Evolutionary conservation across 805 yeast genomes (phyloP), one percentile per base, ranked within the genome.

Genomic region (Candida sithepensis): DNA sequence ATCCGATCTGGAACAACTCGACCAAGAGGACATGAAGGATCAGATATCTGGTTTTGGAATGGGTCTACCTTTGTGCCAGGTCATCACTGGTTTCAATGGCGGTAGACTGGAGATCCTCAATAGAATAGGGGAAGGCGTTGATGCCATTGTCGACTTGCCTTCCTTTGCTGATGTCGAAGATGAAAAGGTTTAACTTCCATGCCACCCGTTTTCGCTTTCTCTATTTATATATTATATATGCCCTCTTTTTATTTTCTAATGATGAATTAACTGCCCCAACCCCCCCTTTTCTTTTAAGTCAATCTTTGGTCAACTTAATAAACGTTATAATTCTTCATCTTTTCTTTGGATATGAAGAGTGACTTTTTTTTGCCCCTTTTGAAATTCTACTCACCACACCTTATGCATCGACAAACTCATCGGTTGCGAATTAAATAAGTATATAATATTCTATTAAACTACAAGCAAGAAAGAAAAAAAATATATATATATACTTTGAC

Each of bases 1-100:
- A 8, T 39, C 58, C 6, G 43, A 48, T 14, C 51, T 33, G 5
- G 43, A 30, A 7, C 49, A 51, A 16, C 5, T 34, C 20, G 54
- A 55, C 3, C 42, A 46, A 3, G 58, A 56, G 40, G 45, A 40
- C 14, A 47, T 51, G 38, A 54, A 59, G 33, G 68, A 64, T 48
- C 57, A 58, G 46, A 60, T 64, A 21, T 60, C 56, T 43, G 68
- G 68, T 4, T 64, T 62, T 39, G 68, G 68, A n/a, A 58, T 64
- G 66, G 68, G 68, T 0, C 49, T 64, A 16, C 68, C 68, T 0
- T 43, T 64, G 13, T 63, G 68, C 41, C 59, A 56, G 38, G 56
- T 64, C 16, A 55, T 60, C 41, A 57, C 61, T 2, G 48, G 44
- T 24, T 62, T 61, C 41, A 63, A 64, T 38, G 46, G 54, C 18